Evolutionary conservation across 148 eudicot genomes (phyloP), one percentile per base, ranked within the genome.

Genomic region (Hydrangea macrophylla): DNA sequence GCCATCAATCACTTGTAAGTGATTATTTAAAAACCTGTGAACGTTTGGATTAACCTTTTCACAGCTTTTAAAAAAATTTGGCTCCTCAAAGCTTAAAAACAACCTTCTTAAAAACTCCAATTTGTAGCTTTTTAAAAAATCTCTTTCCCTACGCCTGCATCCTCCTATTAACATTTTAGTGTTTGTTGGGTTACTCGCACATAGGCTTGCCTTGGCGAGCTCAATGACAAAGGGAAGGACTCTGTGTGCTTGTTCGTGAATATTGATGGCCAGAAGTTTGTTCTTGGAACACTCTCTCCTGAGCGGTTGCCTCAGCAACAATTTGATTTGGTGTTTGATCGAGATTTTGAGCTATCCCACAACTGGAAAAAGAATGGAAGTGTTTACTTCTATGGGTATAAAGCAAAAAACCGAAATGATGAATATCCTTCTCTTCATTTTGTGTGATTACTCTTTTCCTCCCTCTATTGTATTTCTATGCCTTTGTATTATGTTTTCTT

Each of bases 301-400:
- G 87, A 82, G 11, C 88, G 83, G 78, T 59, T 84, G 27, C 87
- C 89, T 57, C 89, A 88, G 70, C 70, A 75, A 35, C 82, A 73
- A 63, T 82, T 90, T 78, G 93, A 90, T 72, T 74, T 90, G 68
- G 74, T 88, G 60, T 88, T 90, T 56, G 80, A 84, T 44, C 77
- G 69, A 71, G 79, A 80, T 18, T 86, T 90, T 81, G 84, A 84
- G 70, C 76, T 90, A 60, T 82, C 88, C 27, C 96, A 90, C 82
- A 88, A 84, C 77, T 75, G 82, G 81, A 90, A 88, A 79, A 71
- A n/a, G n/a, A n/a, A 79, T 75, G 96, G 90, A 70, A 86, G 84
- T 69, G 87, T 90, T 50, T 84, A 75, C 78, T 81, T 88, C 75
- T 72, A 50, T 68, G 96, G 96, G 72, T 88, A 90, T 68, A 76